phyloP scores from a whole-genome alignment of 352 stramenopile genomes.

The Labyrinthula sp. region DNA sequence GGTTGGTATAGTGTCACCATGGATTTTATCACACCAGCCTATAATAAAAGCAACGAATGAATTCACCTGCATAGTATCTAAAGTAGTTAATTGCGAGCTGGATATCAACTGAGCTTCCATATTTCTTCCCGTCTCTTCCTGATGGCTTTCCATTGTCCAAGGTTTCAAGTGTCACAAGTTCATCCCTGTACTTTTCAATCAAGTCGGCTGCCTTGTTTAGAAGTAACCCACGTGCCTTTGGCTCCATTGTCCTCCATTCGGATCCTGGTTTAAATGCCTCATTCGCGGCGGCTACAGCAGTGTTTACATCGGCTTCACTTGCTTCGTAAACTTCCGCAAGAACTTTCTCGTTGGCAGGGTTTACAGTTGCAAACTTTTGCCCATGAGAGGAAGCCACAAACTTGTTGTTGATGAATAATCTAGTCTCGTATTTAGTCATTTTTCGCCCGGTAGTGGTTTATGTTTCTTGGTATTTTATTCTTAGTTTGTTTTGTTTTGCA shows the following conservation, averaged over 20 bases:
- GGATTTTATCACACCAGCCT: no score
- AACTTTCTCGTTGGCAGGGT: slow-evolving; percentile 54
- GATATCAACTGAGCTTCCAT: slow-evolving; percentile 33
- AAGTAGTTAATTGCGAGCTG: slow-evolving; percentile 28
- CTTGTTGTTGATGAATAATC: slow-evolving; percentile 57
- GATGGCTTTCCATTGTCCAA: slow-evolving; percentile 38
- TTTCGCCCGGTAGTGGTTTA: no score
- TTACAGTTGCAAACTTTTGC: slow-evolving; percentile 50
- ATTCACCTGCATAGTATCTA: slow-evolving; percentile 35
- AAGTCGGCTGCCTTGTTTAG: slow-evolving; percentile 34
- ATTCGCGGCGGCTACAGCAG: slow-evolving; percentile 43
- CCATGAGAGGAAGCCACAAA: slow-evolving; percentile 48
- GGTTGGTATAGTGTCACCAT: slow-evolving; percentile 33
- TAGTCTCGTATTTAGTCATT: slow-evolving; percentile 35
- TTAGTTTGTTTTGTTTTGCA: no score
- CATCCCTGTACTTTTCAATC: slow-evolving; percentile 31
- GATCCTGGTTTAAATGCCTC: slow-evolving; percentile 45
- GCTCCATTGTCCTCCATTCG: slow-evolving; percentile 42
- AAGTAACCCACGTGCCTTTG: slow-evolving; percentile 28
- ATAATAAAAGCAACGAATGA: no score
- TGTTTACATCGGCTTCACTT: slow-evolving; percentile 2
- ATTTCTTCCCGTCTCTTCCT: no score
- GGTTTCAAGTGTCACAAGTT: slow-evolving; percentile 35
- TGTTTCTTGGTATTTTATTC: no score
- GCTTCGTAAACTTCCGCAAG: slow-evolving; percentile 47